Conservation (phyloP, 441 rosid genomes). For the Flueggea neowawraea region DNA sequence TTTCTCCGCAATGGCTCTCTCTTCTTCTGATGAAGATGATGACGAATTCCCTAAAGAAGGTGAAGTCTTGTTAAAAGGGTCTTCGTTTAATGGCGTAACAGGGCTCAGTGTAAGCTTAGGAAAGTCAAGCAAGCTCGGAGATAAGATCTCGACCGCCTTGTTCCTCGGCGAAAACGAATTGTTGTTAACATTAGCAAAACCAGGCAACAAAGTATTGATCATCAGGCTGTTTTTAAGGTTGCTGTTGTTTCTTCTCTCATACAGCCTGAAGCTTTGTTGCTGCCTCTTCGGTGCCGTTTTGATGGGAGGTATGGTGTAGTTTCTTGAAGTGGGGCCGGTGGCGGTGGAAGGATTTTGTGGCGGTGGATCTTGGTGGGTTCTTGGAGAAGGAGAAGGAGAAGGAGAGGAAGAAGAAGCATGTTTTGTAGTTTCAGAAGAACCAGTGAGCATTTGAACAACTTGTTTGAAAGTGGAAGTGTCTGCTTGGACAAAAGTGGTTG, state of each 20-base stretch:
- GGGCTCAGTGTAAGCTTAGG: constrained; percentile 83
- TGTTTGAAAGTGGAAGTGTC: constrained; percentile 89
- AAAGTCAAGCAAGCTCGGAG: constrained; percentile 89
- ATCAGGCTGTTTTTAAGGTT: constrained; percentile 72
- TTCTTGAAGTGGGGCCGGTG: constrained; percentile 4
- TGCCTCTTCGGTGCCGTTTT: constrained; percentile 43
- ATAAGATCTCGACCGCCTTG: constrained; percentile 52
- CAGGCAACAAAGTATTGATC: constrained; percentile 65
- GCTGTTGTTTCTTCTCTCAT: constrained; percentile 66
- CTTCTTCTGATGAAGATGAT: constrained; percentile 67
- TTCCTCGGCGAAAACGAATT: constrained; percentile 55
- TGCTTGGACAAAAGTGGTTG: constrained; percentile 95
- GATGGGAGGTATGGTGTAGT: constrained; percentile 66
- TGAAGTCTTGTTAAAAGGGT: constrained; percentile 59
- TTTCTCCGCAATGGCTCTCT: constrained; percentile 85
- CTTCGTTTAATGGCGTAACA: constrained; percentile 80
- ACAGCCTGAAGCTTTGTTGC: constrained; percentile 65
- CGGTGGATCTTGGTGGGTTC: constrained; percentile 21
- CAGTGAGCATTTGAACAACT: constrained; percentile 96
- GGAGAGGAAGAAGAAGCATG: constrained; percentile 39
- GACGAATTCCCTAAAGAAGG: constrained; percentile 52
- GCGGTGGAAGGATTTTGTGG: not conserved
- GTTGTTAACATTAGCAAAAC: constrained; percentile 17
- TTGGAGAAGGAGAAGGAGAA: constrained; percentile 27
- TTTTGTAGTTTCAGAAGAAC: constrained; percentile 62